Evolutionary conservation across 352 stramenopile species (phyloP), one percentile per base, ranked within the genome.

Genomic region (Phytophthora uliginosa): DNA sequence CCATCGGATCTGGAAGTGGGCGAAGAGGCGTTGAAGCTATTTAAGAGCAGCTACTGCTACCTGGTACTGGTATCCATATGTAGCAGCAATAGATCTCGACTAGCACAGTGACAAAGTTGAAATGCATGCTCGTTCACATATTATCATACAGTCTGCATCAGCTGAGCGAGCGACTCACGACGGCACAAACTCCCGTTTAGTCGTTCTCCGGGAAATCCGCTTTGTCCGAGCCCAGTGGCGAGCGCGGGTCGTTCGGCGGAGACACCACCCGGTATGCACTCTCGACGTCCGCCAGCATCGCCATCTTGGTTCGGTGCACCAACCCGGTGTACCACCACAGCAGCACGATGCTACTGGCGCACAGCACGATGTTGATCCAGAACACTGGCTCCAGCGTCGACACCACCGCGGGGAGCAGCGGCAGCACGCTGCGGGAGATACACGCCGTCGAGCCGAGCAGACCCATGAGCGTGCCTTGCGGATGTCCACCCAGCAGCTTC

Each of bases 381-480:
- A 95, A 93, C 2, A 95, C 81, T 2, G 84, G 81, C 31, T 75
- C 81, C 50, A 95, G 69, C 20, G 83, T 88, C 22, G 82, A 59
- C 22, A 92, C 78, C 20, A 81, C 82, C 2, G 85, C 85, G 1
- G 86, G 86, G 9, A 94, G 26, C 28, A 94, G 71, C 9, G 87
- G 87, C n/a, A 94, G 58, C 18, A 94, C 66, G 64, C 89, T 90
- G 33, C 87, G 85, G 28, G 85, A 92, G 6, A 93, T 79, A 0
- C 81, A 94, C 2, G 81, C 84, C 0, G 87, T 78, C 3, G 87
- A 93, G 4, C 85, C 87, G 0, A 94, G 74, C 38, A 93, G 63
- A 17, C 87, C 87, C 87, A 94, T 94, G 18, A 91, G 71, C 36
- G 82, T 92, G 28, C 87, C 87, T 58, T 94, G 87, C 4, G 84